Conservation (phyloP, 345 rosid species). For the Geranium rotundifolium region DNA sequence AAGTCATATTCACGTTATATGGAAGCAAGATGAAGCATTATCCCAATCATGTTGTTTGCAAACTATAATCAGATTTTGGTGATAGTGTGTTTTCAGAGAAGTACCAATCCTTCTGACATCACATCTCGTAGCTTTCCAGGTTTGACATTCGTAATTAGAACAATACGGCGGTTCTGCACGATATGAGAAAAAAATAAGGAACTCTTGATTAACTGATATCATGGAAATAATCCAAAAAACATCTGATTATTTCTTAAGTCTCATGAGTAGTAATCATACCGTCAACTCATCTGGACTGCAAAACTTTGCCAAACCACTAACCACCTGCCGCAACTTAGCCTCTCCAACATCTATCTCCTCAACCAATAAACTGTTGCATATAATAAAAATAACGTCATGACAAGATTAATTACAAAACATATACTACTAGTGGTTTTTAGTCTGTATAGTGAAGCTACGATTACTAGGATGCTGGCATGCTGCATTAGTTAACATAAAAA, state of each 20-base stretch:
- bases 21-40: background rate
- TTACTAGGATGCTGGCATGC: background rate
- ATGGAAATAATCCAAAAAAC: background rate
- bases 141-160: slow-evolving; percentile 86
- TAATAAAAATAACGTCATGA: slow-evolving; percentile 7
- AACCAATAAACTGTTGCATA: slow-evolving; percentile 66
- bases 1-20: no score
- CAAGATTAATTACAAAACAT: background rate
- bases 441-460: background rate
- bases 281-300: slow-evolving; percentile 67
- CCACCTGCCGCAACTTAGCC: slow-evolving; percentile 82
- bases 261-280: slow-evolving; percentile 30
- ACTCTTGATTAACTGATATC: background rate
- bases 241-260: background rate
- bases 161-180: slow-evolving; percentile 67
- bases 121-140: slow-evolving; percentile 96
- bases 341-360: slow-evolving; percentile 96
- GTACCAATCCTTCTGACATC: slow-evolving; percentile 92
- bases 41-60: background rate
- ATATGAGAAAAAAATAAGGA: slow-evolving; percentile 11
- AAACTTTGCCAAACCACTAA: slow-evolving; percentile 92
- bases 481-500: background rate
- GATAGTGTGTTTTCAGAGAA: slow-evolving; percentile 1
- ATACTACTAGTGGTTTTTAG: background rate
- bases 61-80: background rate